Percentiles rank a stretch among this genome's conserved stretches.
Evolutionary conservation across 257 asterid genomes (phyloP).

Genomic region (Solanum medicagineum): DNA sequence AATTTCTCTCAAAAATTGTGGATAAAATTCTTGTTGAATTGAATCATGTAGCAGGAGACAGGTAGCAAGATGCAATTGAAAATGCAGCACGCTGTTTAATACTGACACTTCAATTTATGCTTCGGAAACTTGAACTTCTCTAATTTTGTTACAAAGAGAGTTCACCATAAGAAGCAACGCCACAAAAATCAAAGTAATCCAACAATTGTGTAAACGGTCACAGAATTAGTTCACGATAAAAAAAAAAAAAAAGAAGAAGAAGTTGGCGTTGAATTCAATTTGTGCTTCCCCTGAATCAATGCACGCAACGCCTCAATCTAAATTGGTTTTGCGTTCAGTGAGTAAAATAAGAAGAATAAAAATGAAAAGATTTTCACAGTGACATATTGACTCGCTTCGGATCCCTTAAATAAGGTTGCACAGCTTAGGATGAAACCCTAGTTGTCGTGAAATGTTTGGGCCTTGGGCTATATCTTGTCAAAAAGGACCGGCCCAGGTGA

Average conservation of each 20-base stretch:
- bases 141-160: not conserved
- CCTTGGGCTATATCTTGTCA: not conserved
- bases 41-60: slow-evolving; percentile 1
- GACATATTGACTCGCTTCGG: not conserved
- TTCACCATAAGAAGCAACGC: slow-evolving; percentile 5
- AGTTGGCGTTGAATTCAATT: not conserved
- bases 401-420: not conserved
- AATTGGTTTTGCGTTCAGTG: too few relatives aligned
- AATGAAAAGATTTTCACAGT: not conserved
- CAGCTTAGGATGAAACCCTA: not conserved
- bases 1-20: not conserved
- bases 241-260: too few relatives aligned
- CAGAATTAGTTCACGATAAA: not conserved
- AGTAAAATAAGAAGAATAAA: not conserved
- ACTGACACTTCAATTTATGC: not conserved
- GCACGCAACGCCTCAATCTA: slow-evolving; percentile 3
- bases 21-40: too few relatives aligned
- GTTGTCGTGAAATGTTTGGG: not conserved
- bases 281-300: slow-evolving; percentile 4
- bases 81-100: not conserved
- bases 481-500: not conserved
- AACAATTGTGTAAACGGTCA: not conserved
- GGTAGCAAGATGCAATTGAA: slow-evolving; percentile 1
- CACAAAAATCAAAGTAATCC: not conserved
- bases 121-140: slow-evolving; percentile 5